These are phyloP conservation scores for Camellia japonica DNA, from an alignment of 148 eudicot genomes.

Conservation along the genomic window DNA sequence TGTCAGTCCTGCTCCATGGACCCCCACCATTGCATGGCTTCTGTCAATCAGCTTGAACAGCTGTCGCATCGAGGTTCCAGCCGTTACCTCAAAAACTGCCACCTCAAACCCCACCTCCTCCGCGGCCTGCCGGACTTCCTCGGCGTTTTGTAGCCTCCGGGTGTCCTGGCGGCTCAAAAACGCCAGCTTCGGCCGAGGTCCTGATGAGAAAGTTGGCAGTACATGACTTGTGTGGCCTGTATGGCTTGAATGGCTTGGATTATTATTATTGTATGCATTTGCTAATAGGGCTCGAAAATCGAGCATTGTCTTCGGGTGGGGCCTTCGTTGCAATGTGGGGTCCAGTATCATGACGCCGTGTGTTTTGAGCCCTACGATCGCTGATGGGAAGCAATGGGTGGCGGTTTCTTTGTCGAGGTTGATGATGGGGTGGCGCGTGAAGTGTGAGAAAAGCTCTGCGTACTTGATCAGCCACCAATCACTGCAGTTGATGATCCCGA, in stretches of 20 bases:
- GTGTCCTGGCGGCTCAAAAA: conserved; percentile 9
- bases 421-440: conserved; percentile 30
- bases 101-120: conserved; percentile 51
- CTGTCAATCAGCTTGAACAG: conserved; percentile 20
- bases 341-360: conserved; percentile 56
- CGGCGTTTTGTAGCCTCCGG: not conserved
- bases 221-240: not conserved
- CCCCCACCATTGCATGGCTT: conserved; percentile 17
- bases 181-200: conserved; percentile 25
- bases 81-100: conserved; percentile 36
- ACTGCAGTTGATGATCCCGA: conserved; percentile 35
- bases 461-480: conserved; percentile 57
- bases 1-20: conserved; percentile 19
- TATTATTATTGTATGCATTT: conserved; percentile 21
- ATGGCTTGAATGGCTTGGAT: not conserved
- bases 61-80: conserved; percentile 32
- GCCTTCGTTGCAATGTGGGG: conserved; percentile 23
- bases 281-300: conserved; percentile 44
- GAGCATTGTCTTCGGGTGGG: conserved; percentile 26
- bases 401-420: conserved; percentile 46
- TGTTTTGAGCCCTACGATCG: conserved; percentile 40
- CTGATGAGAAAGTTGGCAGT: conserved; percentile 4
- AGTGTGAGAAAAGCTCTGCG: conserved; percentile 40
- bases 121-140: conserved; percentile 27
- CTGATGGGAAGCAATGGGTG: conserved; percentile 50